Base-by-base conservation (phyloP, 805 yeast genomes). In the Saccharomycopsis fibuligera region DNA sequence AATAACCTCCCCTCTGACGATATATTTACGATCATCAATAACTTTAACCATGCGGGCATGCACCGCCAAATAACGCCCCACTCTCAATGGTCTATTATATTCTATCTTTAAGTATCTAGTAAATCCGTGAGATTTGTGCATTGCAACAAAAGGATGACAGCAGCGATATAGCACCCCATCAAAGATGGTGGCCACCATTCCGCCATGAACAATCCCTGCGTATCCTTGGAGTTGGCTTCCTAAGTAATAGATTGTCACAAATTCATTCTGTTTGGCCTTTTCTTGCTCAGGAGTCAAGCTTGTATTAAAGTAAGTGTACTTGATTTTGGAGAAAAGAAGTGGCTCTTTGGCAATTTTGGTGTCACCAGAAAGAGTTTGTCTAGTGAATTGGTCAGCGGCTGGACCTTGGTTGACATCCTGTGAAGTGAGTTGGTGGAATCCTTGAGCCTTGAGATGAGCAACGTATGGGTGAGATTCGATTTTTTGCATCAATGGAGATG, bases 131-230 rank as follows among this genome's bases (percentile, higher is more conserved):
- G 17, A 6, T 29, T 22, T 12, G 25, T 31, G 16, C 25, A 33
- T 25, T 35, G 9, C 10, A n/a, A 48, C 43, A 17, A 44, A 37
- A 8, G 51, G 48, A n/a, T 36, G 36, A 16, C 41, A 39, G 24
- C 51, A 43, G 19, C 48, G 22, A 23, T 48, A 48, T 5, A 37
- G 16, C 4, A 21, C 37, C 39, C 43, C 51, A 33, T 48, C 51
- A 29, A 48, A 56, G 12, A 91, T 62, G 1, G 96, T 81, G 2
- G 95, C 75, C 4, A 86, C 65, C 2, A 90, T 70, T 3, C 97
- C 96, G 57, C 85, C 83, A 61, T 87, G 96, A 21, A 91, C 76
- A 45, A 79, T 78, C 0, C 86, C 85, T 41, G 82, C 84, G 44
- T 76, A 78, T 44, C 90, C 86, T 5, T 79, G 70, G 35, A 89